These are phyloP conservation scores for Podaxis carcinomalis DNA, from an alignment of 768 basidiomycete genomes.

Conservation along the genomic window DNA sequence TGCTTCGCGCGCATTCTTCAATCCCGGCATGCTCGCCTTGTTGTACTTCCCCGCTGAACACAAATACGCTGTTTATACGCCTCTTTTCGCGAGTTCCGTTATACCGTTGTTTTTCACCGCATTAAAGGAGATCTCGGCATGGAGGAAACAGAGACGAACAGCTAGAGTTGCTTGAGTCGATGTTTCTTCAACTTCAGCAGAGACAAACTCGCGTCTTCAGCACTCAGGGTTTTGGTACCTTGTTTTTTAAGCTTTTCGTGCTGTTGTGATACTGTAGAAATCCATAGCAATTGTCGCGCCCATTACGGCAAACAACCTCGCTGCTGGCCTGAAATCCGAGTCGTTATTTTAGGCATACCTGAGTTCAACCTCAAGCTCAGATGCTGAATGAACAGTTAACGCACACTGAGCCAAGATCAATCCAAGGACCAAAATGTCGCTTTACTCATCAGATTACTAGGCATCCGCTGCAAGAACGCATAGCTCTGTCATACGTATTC, in stretches of 20 bases:
- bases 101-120: constrained; percentile 78
- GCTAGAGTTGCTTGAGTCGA: not conserved
- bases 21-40: constrained; percentile 92
- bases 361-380: no score
- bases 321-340: no score
- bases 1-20: constrained; percentile 89
- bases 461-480: no score
- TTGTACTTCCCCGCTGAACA: constrained; percentile 98
- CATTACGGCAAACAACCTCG: no score
- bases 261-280: no score
- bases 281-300: no score
- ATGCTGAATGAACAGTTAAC: no score
- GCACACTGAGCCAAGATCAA: no score
- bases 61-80: constrained; percentile 95
- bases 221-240: not conserved
- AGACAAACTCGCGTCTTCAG: not conserved
- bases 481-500: no score
- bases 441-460: no score
- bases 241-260: not conserved
- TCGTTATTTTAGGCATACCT: no score
- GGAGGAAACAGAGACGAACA: constrained; percentile 35
- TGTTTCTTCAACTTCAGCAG: not conserved
- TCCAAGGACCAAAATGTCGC: no score
- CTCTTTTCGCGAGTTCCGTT: constrained; percentile 86
- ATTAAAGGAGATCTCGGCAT: constrained; percentile 65